A percentile compares a stretch with the other conserved stretches of the same genome.
phyloP scores from a whole-genome alignment of 371 early-diverging fungal genomes.

The Apophysomyces trapeziformis region DNA sequence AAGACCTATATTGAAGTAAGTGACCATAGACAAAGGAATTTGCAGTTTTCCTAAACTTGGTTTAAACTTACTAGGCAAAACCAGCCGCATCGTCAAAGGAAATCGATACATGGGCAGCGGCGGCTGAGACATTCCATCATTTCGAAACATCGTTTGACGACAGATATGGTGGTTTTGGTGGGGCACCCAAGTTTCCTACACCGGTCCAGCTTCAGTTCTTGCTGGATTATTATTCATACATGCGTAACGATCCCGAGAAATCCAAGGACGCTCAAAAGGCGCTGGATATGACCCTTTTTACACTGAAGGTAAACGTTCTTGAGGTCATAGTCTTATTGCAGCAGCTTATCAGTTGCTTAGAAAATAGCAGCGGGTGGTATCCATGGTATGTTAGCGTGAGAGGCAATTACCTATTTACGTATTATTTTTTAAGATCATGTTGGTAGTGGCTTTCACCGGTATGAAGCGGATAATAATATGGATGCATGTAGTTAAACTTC shows the following conservation, averaged over 20 bases:
- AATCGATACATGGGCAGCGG: constrained; percentile 22
- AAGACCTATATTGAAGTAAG: constrained; percentile 39
- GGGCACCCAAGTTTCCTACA: constrained; percentile 71
- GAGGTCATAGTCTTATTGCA: not conserved
- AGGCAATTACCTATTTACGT: not conserved
- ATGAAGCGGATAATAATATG: constrained; percentile 11
- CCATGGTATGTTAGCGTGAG: constrained; percentile 46
- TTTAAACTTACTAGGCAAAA: constrained; percentile 21
- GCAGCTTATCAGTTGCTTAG: constrained; percentile 14
- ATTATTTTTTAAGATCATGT: constrained; percentile 52
- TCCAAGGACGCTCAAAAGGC: constrained; percentile 43
- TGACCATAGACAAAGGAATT: not conserved
- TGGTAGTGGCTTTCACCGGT: constrained; percentile 66
- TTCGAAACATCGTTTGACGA: constrained; percentile 52
- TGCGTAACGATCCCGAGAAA: constrained; percentile 24
- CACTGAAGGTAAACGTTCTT: constrained; percentile 40
- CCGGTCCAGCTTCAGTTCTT: constrained; percentile 65
- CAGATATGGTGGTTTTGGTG: constrained; percentile 62
- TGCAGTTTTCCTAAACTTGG: not conserved
- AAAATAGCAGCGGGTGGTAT: constrained; percentile 66
- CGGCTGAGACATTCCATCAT: constrained; percentile 40
- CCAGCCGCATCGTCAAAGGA: constrained; percentile 15
- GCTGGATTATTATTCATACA: constrained; percentile 51
- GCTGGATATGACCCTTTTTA: constrained; percentile 61
- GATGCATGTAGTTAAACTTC: constrained; percentile 22